Conservation (phyloP, 768 basidiomycete genomes). For the Lentinula sp. region DNA sequence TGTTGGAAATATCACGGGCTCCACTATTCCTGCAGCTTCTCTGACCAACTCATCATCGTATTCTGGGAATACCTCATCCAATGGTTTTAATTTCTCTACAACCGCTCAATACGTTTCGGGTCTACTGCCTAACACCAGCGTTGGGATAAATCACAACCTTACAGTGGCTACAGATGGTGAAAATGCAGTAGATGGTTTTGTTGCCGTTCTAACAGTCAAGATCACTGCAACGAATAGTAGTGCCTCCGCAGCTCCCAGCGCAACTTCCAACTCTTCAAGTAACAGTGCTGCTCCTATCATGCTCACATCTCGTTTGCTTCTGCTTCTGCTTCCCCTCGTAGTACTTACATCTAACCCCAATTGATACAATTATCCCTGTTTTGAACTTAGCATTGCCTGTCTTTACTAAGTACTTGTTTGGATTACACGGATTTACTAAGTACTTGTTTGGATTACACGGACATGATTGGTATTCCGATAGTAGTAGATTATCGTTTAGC, state of each 20-base stretch:
- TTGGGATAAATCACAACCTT: conserved; percentile 62
- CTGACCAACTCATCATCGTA: conserved; percentile 56
- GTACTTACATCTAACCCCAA: background rate
- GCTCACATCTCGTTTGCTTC: background rate
- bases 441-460: too few relatives aligned
- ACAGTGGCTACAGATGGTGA: conserved; percentile 39
- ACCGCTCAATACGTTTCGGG: conserved; percentile 64
- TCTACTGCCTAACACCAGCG: conserved; percentile 61
- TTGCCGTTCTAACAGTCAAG: conserved; percentile 50
- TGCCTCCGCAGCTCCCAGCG: background rate
- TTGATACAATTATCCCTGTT: background rate
- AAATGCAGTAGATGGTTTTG: conserved; percentile 77
- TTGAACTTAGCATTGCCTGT: background rate
- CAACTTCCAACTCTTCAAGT: background rate
- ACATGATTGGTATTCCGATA: background rate
- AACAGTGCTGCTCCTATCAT: background rate
- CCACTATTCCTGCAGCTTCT: conserved; percentile 35
- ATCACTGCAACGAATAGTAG: background rate
- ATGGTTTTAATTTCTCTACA: conserved; percentile 70
- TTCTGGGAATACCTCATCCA: conserved; percentile 56
- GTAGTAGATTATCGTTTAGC: too few relatives aligned
- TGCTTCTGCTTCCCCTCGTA: background rate
- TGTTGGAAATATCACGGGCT: conserved; percentile 76
- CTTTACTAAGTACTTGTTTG: too few relatives aligned
- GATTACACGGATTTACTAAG: too few relatives aligned